Evolutionary conservation across 2,329 filamentous ascomycete species (phyloP), one percentile per base, ranked within the genome.

Genomic region (Lasiodiplodia citricola): DNA sequence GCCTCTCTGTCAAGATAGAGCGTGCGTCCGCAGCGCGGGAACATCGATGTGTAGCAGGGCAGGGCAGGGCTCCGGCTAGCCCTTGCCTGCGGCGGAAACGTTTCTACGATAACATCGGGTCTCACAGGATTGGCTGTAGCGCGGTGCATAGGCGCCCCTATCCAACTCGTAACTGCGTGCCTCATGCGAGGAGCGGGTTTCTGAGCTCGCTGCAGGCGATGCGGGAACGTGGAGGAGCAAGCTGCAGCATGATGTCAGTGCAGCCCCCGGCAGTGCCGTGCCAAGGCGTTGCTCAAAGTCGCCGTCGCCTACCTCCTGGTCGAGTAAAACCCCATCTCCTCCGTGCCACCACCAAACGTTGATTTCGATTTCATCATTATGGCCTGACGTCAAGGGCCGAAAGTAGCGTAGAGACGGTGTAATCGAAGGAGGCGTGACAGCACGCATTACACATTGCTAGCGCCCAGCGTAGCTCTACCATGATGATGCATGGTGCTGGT

Each of bases 131-230:
- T 47, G 57, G 14, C n/a, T 11, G 23, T 50, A 23, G 38, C 57
- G 41, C 38, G 23, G 23, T 62, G 57, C 57, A 47, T 62, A 50
- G 23, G 41, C 57, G 57, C 41, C 21, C 14, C 18, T 6, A 37
- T 25, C 38, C 41, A 50, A 25, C 21, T 31, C 41, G 58, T 23
- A 51, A 62, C 58, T 62, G 58, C 58, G 47, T 31, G 60, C 18
- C 31, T 14, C 60, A 64, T 64, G 60, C 60, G 60, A 64, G 60
- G 60, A 64, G 47, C 47, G 25, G 41, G 58, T n/a, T 47, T 28
- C 16, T 25, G 31, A 28, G 44, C 37, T 64, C 14, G 47, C 44
- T 64, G 60, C 60, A 21, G 47, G 31, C 35, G 25, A 18, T 37
- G 41, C 35, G 44, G 60, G 60, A 64, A 64, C 60, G 60, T 64